These are phyloP conservation scores for Epichloe amarillans DNA, from an alignment of 2,329 filamentous ascomycete genomes.

Conservation along the genomic window DNA sequence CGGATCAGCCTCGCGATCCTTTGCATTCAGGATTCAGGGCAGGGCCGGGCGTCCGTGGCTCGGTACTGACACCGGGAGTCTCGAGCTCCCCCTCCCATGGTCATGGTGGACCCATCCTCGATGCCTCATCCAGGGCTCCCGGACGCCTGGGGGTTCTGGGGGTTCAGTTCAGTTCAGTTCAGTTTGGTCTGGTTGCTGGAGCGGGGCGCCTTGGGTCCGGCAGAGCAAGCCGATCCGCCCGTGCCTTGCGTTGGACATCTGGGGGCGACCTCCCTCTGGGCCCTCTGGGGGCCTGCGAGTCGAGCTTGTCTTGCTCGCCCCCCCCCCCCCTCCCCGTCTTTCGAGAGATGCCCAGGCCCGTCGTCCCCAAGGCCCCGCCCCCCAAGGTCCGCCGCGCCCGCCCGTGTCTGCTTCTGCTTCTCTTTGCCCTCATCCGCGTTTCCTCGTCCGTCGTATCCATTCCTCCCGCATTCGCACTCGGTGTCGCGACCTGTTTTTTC, in stretches of 20 bases:
- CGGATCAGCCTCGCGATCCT: too few relatives aligned
- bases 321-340: slow-evolving; percentile 4
- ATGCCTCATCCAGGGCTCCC: not conserved
- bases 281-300: not conserved
- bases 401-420: slow-evolving; percentile 5
- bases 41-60: too few relatives aligned
- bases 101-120: too few relatives aligned
- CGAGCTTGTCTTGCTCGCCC: not conserved
- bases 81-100: too few relatives aligned
- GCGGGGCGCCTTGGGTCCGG: slow-evolving; percentile 2
- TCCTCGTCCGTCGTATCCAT: not conserved
- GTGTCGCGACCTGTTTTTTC: not conserved
- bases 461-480: not conserved
- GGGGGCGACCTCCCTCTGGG: too few relatives aligned
- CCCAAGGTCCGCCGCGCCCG: slow-evolving; percentile 6
- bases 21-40: too few relatives aligned
- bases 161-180: not conserved
- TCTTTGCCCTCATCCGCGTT: slow-evolving; percentile 3
- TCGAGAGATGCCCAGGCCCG: slow-evolving; percentile 4
- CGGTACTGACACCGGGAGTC: too few relatives aligned
- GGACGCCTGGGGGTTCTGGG: not conserved
- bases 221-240: slow-evolving; percentile 6
- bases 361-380: not conserved
- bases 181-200: not conserved
- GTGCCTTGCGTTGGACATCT: slow-evolving; percentile 2